phyloP scores from a whole-genome alignment of 169 alveolate genomes.

The Cryptosporidium baileyi region DNA sequence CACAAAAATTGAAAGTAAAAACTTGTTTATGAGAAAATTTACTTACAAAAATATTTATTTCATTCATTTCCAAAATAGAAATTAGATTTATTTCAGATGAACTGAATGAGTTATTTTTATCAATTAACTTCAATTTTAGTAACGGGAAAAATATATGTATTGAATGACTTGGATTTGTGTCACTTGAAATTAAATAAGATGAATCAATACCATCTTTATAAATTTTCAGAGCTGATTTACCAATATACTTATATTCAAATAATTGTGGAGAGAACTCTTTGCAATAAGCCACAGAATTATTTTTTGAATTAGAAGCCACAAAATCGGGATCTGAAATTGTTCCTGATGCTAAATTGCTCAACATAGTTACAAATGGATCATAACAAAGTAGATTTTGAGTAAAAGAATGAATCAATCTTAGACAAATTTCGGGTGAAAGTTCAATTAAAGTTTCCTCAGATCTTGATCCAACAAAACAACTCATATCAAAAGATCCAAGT shows the following conservation, averaged over 20 bases:
- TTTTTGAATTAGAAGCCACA: background rate
- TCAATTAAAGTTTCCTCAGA: background rate
- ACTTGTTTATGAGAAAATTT: constrained; percentile 13
- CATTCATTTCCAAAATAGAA: background rate
- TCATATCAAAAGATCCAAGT: constrained; percentile 20
- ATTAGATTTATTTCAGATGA: background rate
- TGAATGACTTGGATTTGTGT: constrained; percentile 33
- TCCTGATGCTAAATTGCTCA: constrained; percentile 2
- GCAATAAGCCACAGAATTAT: background rate
- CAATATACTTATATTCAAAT: background rate
- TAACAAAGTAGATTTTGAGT: constrained; percentile 4
- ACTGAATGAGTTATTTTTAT: background rate
- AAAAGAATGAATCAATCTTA: background rate
- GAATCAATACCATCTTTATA: background rate
- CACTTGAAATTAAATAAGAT: background rate
- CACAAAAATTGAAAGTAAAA: background rate
- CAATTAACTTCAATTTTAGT: background rate
- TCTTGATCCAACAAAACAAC: constrained; percentile 36
- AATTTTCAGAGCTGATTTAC: background rate
- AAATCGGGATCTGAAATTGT: constrained; percentile 38
- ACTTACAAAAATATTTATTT: background rate
- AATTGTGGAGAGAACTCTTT: constrained; percentile 1
- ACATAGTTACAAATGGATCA: background rate
- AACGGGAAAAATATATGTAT: constrained; percentile 10
- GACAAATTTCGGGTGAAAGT: background rate